A percentile compares a stretch with the other conserved stretches of the same genome.
Conservation (phyloP, 495 filamentous ascomycete genomes). For the Penicillium desertorum region DNA sequence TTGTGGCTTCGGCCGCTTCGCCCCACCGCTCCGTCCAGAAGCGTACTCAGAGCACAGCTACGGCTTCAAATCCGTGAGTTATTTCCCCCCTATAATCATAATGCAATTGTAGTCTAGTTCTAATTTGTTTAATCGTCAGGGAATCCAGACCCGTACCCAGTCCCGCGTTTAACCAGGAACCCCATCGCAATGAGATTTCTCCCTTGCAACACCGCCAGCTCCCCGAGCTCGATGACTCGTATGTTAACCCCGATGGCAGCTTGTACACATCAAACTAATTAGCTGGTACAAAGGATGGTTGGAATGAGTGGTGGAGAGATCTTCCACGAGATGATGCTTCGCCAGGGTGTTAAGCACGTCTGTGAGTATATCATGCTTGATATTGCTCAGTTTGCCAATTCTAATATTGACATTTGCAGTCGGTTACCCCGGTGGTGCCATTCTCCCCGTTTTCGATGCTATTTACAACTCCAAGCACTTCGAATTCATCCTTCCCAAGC, state of each 20-base stretch:
- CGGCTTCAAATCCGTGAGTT: conserved; percentile 47
- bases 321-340: conserved; percentile 98
- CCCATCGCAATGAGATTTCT: conserved; percentile 62
- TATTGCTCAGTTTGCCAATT: conserved; percentile 4
- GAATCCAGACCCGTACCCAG: conserved; percentile 59
- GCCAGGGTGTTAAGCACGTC: conserved; percentile 87
- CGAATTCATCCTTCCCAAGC: conserved; percentile 61
- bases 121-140: conserved; percentile 20
- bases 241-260: conserved; percentile 24
- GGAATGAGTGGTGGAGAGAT: conserved; percentile 95
- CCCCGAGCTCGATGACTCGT: conserved; percentile 73
- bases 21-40: conserved; percentile 49
- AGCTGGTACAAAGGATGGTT: conserved; percentile 65
- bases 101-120: background rate
- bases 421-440: conserved; percentile 46
- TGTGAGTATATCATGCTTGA: conserved; percentile 57
- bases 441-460: conserved; percentile 58
- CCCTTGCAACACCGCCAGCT: conserved; percentile 61
- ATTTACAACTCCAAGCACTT: conserved; percentile 64
- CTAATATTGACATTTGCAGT: conserved; percentile 19
- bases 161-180: conserved; percentile 68
- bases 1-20: conserved; percentile 43
- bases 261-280: conserved; percentile 14
- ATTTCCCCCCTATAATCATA: background rate
- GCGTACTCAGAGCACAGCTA: conserved; percentile 51